Conservation (phyloP, 345 rosid genomes). For the Sisymbrium irio region DNA sequence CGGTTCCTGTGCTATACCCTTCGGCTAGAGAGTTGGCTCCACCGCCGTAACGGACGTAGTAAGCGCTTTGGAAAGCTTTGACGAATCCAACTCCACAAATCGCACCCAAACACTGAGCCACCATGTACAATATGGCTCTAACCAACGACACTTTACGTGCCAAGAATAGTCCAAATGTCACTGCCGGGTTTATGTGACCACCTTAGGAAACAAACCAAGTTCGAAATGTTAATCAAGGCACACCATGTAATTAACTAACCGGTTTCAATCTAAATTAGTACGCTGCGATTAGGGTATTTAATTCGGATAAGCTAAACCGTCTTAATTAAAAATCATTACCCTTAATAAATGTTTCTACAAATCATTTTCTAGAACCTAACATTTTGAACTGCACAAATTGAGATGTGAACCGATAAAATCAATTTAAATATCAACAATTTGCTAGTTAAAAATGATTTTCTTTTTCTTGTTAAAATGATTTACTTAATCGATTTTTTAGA, state of each 20-base stretch:
- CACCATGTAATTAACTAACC: not conserved
- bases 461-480: no score
- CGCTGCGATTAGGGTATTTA: not conserved
- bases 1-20: constrained; percentile 58
- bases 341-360: not conserved
- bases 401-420: not conserved
- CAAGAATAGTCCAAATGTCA: constrained; percentile 60
- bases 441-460: no score
- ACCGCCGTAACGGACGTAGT: constrained; percentile 52
- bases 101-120: constrained; percentile 71
- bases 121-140: constrained; percentile 61
- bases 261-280: not conserved
- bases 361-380: not conserved
- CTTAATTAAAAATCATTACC: not conserved
- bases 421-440: not conserved
- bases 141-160: constrained; percentile 61
- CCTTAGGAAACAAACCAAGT: constrained; percentile 33
- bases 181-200: constrained; percentile 74
- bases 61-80: constrained; percentile 56
- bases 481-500: no score
- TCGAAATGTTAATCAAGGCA: not conserved
- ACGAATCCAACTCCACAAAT: constrained; percentile 64
- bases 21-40: constrained; percentile 52
- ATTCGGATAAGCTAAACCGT: not conserved
- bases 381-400: no score